Evolutionary conservation across 2,329 filamentous ascomycete genomes (phyloP).

Genomic region (Paecilomyces niveus): DNA sequence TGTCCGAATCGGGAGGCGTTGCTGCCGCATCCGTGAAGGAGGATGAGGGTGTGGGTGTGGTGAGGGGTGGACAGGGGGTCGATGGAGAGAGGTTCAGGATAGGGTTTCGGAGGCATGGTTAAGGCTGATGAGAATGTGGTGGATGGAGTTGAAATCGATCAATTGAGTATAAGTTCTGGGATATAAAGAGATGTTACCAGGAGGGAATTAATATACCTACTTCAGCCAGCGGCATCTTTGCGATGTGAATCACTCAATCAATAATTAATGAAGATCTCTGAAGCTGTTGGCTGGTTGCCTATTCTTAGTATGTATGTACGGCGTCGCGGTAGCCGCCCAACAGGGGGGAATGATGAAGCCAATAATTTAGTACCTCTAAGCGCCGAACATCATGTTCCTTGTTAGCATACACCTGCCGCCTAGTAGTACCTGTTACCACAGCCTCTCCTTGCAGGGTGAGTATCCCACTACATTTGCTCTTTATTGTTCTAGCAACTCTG

Average conservation of each 20-base stretch:
- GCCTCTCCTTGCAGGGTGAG: too few species aligned
- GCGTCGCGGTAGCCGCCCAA: not conserved
- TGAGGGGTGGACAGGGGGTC: constrained; percentile 5
- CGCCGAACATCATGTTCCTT: not conserved
- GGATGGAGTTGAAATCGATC: not conserved
- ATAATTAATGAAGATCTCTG: not conserved
- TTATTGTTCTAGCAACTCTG: too few species aligned
- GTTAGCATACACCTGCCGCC: not conserved
- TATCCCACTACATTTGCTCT: too few species aligned
- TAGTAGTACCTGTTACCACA: too few species aligned
- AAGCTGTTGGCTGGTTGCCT: not conserved
- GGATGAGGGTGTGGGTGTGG: constrained; percentile 31
- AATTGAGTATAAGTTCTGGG: too few species aligned
- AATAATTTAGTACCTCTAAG: not conserved
- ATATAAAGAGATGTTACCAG: not conserved
- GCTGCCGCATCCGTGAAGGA: constrained; percentile 37
- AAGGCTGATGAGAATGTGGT: not conserved
- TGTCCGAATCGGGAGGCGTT: constrained; percentile 27
- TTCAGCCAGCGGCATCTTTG: not conserved
- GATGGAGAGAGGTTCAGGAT: constrained; percentile 11
- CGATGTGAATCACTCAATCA: not conserved
- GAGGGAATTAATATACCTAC: not conserved
- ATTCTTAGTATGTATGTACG: not conserved
- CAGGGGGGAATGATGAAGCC: not conserved
- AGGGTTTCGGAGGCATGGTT: constrained; percentile 5